Conservation (phyloP, 2,329 filamentous ascomycete species). For the Penicillium vulpinum region DNA sequence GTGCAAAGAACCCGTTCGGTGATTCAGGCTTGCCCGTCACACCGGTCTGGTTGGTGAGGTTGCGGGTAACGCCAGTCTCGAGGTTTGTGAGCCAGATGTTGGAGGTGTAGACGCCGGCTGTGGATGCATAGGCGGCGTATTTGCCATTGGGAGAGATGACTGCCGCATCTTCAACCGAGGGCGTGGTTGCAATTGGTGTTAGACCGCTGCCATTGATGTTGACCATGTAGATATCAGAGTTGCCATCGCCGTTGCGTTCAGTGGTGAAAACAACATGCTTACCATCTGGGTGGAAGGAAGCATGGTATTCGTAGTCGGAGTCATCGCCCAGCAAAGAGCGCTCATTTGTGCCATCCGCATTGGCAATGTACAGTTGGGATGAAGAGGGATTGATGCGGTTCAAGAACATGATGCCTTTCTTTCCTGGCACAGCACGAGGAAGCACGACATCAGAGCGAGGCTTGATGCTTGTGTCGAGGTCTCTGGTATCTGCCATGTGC, state of each 20-base stretch:
- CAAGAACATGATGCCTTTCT: not conserved
- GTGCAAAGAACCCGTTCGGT: constrained; percentile 40
- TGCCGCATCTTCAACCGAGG: constrained; percentile 42
- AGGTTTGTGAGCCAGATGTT: constrained; percentile 48
- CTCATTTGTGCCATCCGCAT: constrained; percentile 43
- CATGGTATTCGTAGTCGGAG: constrained; percentile 41
- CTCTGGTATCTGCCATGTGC: not conserved
- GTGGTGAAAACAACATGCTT: constrained; percentile 45
- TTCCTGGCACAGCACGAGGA: not conserved
- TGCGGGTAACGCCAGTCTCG: constrained; percentile 31
- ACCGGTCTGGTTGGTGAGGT: constrained; percentile 41
- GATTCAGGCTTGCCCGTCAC: constrained; percentile 6
- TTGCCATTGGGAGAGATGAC: constrained; percentile 44
- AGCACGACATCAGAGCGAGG: not conserved
- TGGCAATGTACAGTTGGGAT: constrained; percentile 33
- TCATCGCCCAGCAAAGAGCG: constrained; percentile 32
- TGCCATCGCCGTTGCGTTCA: constrained; percentile 44
- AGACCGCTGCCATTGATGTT: constrained; percentile 39
- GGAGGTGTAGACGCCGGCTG: constrained; percentile 36
- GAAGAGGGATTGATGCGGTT: constrained; percentile 17
- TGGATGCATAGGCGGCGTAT: constrained; percentile 45
- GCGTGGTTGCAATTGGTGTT: constrained; percentile 35
- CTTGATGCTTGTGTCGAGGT: not conserved
- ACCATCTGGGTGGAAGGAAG: constrained; percentile 41
- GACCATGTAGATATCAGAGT: constrained; percentile 46